Percentiles rank a stretch among this genome's conserved stretches.
Evolutionary conservation across 306 rosid genomes (phyloP).

Genomic region (Urtica urens): DNA sequence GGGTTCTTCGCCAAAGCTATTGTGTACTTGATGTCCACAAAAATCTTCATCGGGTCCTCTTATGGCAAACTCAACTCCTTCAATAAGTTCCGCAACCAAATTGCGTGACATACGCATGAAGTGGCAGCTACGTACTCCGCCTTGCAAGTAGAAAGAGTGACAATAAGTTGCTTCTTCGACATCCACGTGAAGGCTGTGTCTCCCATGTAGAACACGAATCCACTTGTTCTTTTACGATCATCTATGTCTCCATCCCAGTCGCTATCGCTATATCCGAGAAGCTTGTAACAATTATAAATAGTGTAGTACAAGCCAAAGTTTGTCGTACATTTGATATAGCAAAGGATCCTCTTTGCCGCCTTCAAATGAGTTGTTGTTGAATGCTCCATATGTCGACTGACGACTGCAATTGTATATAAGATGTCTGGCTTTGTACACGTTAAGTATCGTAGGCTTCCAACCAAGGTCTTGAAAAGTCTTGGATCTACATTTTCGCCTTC

Average conservation of each 20-base stretch:
- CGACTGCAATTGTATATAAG: background rate
- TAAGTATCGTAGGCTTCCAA: background rate
- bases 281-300: background rate
- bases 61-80: too few relatives aligned
- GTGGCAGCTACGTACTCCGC: too few relatives aligned
- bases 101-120: too few relatives aligned
- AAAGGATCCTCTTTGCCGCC: background rate
- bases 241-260: background rate
- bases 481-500: background rate
- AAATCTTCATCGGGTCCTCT: too few relatives aligned
- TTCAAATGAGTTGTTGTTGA: constrained; percentile 2
- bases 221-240: background rate
- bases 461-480: background rate
- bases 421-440: background rate
- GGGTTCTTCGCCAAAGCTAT: too few relatives aligned
- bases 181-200: background rate
- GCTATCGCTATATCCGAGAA: background rate
- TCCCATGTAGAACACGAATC: background rate
- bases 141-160: background rate
- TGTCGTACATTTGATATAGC: background rate
- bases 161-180: background rate
- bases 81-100: too few relatives aligned
- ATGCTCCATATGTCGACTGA: background rate
- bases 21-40: too few relatives aligned
- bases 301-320: background rate